These are phyloP conservation scores for Neurospora sp. DNA, from an alignment of 495 filamentous ascomycete genomes.

Conservation along the genomic window DNA sequence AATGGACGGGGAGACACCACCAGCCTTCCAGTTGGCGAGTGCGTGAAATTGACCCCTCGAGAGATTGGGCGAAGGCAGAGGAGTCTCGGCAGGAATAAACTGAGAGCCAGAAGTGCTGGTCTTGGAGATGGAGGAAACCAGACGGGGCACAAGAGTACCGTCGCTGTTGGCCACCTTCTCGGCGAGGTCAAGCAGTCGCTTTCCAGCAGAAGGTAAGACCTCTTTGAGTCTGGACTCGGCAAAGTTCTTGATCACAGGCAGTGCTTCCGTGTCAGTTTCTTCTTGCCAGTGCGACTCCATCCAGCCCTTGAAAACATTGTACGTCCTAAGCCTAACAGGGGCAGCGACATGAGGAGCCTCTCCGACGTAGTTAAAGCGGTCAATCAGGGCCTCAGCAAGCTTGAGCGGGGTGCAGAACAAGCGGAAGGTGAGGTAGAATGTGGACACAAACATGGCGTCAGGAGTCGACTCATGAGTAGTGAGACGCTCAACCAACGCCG, in stretches of 20 bases:
- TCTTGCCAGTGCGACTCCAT: constrained; percentile 91
- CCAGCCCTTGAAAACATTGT: constrained; percentile 97
- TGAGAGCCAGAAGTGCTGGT: constrained; percentile 62
- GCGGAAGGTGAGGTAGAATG: constrained; percentile 96
- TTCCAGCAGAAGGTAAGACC: constrained; percentile 65
- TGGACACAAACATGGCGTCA: constrained; percentile 83
- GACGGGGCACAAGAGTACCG: constrained; percentile 71
- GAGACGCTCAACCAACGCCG: constrained; percentile 84
- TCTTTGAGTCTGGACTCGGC: constrained; percentile 59
- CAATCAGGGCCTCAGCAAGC: constrained; percentile 71
- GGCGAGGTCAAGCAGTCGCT: constrained; percentile 65
- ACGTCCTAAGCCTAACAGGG: constrained; percentile 82
- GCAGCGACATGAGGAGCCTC: constrained; percentile 61
- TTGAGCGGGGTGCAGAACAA: constrained; percentile 78
- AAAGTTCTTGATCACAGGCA: constrained; percentile 68
- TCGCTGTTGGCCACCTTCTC: constrained; percentile 71
- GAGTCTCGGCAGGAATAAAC: constrained; percentile 58
- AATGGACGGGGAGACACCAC: constrained; percentile 60
- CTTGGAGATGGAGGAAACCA: constrained; percentile 84
- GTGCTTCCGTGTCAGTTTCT: constrained; percentile 62
- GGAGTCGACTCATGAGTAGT: constrained; percentile 91
- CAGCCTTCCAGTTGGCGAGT: constrained; percentile 64
- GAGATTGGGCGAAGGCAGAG: constrained; percentile 58
- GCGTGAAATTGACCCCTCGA: constrained; percentile 65
- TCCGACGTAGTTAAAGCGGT: constrained; percentile 85